A percentile compares a stretch with the other conserved stretches of the same genome.
Evolutionary conservation across 2,329 filamentous ascomycete genomes (phyloP).

Genomic region (Xylaria sp.): DNA sequence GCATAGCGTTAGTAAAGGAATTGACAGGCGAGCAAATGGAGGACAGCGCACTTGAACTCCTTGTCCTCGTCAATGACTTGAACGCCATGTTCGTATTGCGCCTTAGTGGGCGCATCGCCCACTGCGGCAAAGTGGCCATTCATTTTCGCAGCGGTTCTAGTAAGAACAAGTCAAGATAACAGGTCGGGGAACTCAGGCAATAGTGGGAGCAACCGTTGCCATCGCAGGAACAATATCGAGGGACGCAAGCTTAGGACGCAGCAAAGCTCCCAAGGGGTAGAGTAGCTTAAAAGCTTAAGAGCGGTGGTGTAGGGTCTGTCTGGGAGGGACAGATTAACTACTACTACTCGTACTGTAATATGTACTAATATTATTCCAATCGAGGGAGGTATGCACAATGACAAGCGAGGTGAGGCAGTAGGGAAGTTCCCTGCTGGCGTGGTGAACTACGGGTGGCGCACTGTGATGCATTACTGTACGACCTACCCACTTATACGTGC

Average conservation of each 20-base stretch:
- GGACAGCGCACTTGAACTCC: constrained; percentile 83
- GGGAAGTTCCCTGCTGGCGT: constrained; percentile 26
- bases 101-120: constrained; percentile 71
- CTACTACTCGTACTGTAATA: constrained; percentile 11
- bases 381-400: constrained; percentile 20
- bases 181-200: constrained; percentile 20
- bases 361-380: constrained; percentile 17
- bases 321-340: constrained; percentile 23
- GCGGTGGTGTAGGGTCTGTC: constrained; percentile 3
- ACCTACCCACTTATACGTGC: neutral
- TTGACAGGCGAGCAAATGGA: constrained; percentile 25
- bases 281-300: constrained; percentile 5
- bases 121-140: constrained; percentile 85
- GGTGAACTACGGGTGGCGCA: neutral
- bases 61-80: constrained; percentile 98
- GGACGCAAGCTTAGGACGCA: constrained; percentile 25
- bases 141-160: constrained; percentile 57
- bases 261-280: constrained; percentile 15
- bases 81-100: constrained; percentile 89
- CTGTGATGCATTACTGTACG: constrained; percentile 28
- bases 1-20: constrained; percentile 35
- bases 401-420: constrained; percentile 35
- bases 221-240: constrained; percentile 33
- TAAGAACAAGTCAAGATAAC: constrained; percentile 7
- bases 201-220: constrained; percentile 31